phyloP scores from a whole-genome alignment of 2,329 filamentous ascomycete genomes.

The Colletotrichum sp. region DNA sequence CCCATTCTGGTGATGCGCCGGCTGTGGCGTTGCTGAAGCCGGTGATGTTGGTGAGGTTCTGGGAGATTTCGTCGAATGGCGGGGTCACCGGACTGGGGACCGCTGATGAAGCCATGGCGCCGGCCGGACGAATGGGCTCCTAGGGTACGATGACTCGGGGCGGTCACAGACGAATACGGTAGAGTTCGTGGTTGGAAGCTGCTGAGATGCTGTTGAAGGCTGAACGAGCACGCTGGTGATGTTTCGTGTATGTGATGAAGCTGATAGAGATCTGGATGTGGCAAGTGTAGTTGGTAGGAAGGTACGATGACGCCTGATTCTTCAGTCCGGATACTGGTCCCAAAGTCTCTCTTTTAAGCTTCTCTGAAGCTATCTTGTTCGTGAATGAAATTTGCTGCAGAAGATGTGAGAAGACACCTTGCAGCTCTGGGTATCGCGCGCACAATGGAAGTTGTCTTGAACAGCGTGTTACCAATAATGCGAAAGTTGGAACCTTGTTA shows the following conservation, averaged over 20 bases:
- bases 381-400: not conserved
- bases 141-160: not conserved
- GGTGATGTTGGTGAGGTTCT: constrained; percentile 26
- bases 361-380: not conserved
- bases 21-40: constrained; percentile 27
- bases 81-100: constrained; percentile 3
- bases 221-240: not conserved
- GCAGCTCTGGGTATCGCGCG: not conserved
- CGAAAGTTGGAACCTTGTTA: not conserved
- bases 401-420: not conserved
- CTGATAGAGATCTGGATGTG: not conserved
- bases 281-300: not conserved
- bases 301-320: not conserved
- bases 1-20: constrained; percentile 35
- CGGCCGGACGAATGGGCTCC: not conserved
- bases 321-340: not conserved
- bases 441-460: not conserved
- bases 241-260: not conserved
- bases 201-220: not conserved
- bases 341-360: not conserved
- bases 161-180: not conserved
- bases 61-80: constrained; percentile 32
- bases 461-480: constrained; percentile 15
- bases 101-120: constrained; percentile 14
- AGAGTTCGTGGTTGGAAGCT: not conserved